Base-by-base conservation (phyloP, 805 yeast species). In the Priceomyces castillae region DNA sequence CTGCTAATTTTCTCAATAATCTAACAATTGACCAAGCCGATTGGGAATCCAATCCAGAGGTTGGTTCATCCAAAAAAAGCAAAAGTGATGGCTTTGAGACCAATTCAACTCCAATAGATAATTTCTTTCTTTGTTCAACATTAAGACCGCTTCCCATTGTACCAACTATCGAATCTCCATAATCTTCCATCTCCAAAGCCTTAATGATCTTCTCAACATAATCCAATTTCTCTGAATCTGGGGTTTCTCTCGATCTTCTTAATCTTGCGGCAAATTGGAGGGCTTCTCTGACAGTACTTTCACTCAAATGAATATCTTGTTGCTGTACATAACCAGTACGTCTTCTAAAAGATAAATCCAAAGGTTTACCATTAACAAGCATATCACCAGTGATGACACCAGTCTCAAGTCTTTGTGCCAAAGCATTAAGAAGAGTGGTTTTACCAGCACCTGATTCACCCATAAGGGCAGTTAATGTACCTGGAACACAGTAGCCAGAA, bases 401-500 rank as follows among this genome's bases (percentile, higher is more conserved):
- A 61, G 69, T 68, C 31, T 76, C 73, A 46, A 74, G 69, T 59
- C 84, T 66, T 51, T 75, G 77, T 35, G 82, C 76, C 44, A 78
- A 62, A 16, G 72, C 72, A 57, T 78, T 79, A 51, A 78, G 65
- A 42, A 78, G 59, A 9, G 82, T 78, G 9, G 82, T 78, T 52
- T 78, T 78, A 56, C 84, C 82, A 22, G 82, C 82, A 57, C 83
- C 82, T n/a, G 82, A 77, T 38, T 77, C 81, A 51, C 83, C 83
- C 81, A 78, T 77, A 22, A 78, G 58, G 10, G 84, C 84, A 17
- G 83, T 79, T 54, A 78, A 58, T 5, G 75, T 69, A 36, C 84
- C 84, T 2, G 84, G 82, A 28, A 55, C 50, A 41, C 64, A 59
- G 49, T 47, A 64, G 1, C 70, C 70, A 39, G 61, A 58, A 4